Base-by-base conservation (phyloP, 768 basidiomycete species). In the Tulasnella sp. region DNA sequence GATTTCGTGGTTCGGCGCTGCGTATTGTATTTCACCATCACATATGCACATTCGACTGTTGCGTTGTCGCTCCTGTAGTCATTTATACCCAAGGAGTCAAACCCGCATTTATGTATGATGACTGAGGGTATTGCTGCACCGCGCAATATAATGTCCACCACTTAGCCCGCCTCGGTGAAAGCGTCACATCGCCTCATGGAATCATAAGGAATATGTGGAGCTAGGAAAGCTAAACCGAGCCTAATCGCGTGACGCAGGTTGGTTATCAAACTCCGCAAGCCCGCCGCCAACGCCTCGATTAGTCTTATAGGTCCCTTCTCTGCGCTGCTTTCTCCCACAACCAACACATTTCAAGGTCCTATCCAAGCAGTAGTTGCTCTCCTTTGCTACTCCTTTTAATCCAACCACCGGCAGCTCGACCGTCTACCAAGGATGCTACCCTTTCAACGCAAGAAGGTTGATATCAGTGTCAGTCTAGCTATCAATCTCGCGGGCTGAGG, bases 401-500 rank as follows among this genome's bases (percentile, higher is more conserved):
- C 34, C 29, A 8, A 24, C 51, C 34, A n/a, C n/a, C n/a, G n/a
- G n/a, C n/a, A n/a, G n/a, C 51, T 8, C 51, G 4, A 32, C 24
- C 56, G 48, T 38, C 34, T 38, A 7, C 19, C 27, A n/a, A 58
- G n/a, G 64, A 90, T 92, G 86, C 80, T 83, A 56, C 86, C 89
- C 51, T 76, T 78, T 61, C 80, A 79, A 73, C 85, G 85, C 72
- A 92, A 94, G 75, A 95, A 96, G 79, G 78, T 95, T 74, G 94
- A 96, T 76, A 79, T 95, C 73, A 90, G 85, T 74, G 93, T 94
- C 69, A 69, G 88, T 73, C 47, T 49, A 64, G n/a, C 17, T 56
- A 44, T 51, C 56, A 48, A 60, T 66, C 58, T 53, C 64, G 64
- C 68, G 41, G n/a, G 9, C 34, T 13, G 42, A 32, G 56, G 15